phyloP scores from a whole-genome alignment of 306 rosid genomes.

The Erythrophleum fordii region DNA sequence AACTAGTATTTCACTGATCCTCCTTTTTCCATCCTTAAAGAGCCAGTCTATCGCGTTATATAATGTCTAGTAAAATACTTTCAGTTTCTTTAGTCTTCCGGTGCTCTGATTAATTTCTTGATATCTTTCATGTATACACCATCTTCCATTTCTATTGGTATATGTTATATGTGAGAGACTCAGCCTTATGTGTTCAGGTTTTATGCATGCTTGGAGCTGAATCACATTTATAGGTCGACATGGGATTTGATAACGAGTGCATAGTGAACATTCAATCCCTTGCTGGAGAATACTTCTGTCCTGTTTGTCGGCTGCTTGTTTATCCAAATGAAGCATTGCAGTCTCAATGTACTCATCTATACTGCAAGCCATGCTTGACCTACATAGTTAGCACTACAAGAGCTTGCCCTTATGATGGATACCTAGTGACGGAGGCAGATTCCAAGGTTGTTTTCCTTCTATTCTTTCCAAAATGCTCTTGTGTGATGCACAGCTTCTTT shows the following conservation, averaged over 20 bases:
- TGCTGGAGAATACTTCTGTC: conserved; percentile 98
- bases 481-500: background rate
- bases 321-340: conserved; percentile 93
- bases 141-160: background rate
- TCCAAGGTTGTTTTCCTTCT: conserved; percentile 69
- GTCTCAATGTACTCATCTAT: conserved; percentile 93
- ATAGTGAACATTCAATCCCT: conserved; percentile 92
- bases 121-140: background rate
- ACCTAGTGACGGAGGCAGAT: conserved; percentile 91
- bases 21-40: background rate
- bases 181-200: conserved; percentile 40
- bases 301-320: conserved; percentile 92
- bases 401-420: conserved; percentile 98
- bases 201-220: conserved; percentile 52
- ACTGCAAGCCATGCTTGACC: conserved; percentile 93
- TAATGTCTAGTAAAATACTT: background rate
- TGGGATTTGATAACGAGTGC: conserved; percentile 99
- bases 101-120: background rate
- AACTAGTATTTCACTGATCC: background rate
- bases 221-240: conserved; percentile 42
- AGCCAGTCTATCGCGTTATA: background rate
- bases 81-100: background rate
- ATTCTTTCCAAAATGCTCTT: background rate
- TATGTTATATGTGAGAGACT: conserved; percentile 12
- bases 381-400: conserved; percentile 78